phyloP scores from a whole-genome alignment of 148 eudicot genomes.

The Rhododendron molle region DNA sequence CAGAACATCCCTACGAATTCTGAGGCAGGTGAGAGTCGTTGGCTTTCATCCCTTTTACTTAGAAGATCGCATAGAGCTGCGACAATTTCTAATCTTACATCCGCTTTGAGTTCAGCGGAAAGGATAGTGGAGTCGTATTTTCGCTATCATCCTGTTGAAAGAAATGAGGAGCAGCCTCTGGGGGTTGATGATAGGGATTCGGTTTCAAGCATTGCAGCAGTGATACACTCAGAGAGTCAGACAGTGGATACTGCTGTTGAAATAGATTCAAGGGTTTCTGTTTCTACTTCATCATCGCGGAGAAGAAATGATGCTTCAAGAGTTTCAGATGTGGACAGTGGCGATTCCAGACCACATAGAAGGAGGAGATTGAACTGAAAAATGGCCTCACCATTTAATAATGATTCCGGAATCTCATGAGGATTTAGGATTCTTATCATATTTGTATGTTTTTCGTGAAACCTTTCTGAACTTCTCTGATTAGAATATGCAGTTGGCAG shows the following conservation, averaged over 20 bases:
- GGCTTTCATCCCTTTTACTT: conserved; percentile 50
- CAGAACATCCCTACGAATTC: conserved; percentile 15
- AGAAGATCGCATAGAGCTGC: conserved; percentile 55
- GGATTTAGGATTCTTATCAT: background rate
- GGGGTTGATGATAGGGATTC: conserved; percentile 85
- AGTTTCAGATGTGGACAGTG: conserved; percentile 78
- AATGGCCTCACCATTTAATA: background rate
- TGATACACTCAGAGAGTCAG: conserved; percentile 85
- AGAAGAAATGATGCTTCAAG: conserved; percentile 65
- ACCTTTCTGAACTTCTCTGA: background rate
- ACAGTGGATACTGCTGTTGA: conserved; percentile 81
- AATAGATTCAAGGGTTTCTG: conserved; percentile 79
- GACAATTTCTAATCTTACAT: conserved; percentile 25
- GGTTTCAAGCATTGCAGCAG: conserved; percentile 88
- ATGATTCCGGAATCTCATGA: background rate
- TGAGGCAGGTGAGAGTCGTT: conserved; percentile 27
- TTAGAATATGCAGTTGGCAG: background rate
- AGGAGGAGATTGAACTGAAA: conserved; percentile 73
- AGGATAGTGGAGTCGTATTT: conserved; percentile 50
- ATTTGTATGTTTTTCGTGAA: background rate
- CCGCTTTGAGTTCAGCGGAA: conserved; percentile 41
- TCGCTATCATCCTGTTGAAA: conserved; percentile 36
- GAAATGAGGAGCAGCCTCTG: conserved; percentile 46
- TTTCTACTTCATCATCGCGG: conserved; percentile 80
- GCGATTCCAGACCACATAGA: conserved; percentile 77